Evolutionary conservation across 2,329 filamentous ascomycete genomes (phyloP), one percentile per base, ranked within the genome.

Genomic region (Mycosphaerelloides madeirae): DNA sequence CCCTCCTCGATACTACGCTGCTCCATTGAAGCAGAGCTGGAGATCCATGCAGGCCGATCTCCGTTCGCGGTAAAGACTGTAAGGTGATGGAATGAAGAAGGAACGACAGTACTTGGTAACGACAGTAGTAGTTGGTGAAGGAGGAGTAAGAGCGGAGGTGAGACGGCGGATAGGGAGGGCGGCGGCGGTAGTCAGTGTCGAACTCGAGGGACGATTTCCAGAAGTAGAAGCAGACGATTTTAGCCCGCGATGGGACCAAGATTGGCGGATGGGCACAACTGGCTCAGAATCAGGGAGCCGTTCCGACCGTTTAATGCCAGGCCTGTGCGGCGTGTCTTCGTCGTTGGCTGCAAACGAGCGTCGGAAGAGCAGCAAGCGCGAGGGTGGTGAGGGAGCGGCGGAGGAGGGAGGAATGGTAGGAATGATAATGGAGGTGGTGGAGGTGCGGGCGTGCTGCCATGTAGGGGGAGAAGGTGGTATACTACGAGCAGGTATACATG

Each of bases 11-110:
- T 25, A 44, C 54, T 47, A 46, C 46, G 43, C 31, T 41, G 49
- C 45, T 59, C 55, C 58, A 61, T 61, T 50, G 48, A 43, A 44
- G 28, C 37, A 13, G 38, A 31, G 40, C 33, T n/a, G 37, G 34
- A 44, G 37, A 53, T 57, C 56, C 58, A 60, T 60, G 42, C 55
- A 59, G 55, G 41, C 48, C 40, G 33, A 34, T 33, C 15, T 43
- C 20, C 3, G 13, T 25, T 12, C 18, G 22, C 22, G 33, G 33
- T 35, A 35, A 18, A 14, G 33, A 35, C 33, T 35, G 33, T 35
- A 35, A 13, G 8, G 19, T 18, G 33, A 35, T 25, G 22, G 22
- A 9, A 6, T 9, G 22, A 9, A 9, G 5, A 25, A 6, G 22
- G 22, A 25, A 9, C 9, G 22, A 25, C 5, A 9, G 6, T 9